phyloP scores from a whole-genome alignment of 2,329 filamentous ascomycete genomes.

The Trichoderma gracile region DNA sequence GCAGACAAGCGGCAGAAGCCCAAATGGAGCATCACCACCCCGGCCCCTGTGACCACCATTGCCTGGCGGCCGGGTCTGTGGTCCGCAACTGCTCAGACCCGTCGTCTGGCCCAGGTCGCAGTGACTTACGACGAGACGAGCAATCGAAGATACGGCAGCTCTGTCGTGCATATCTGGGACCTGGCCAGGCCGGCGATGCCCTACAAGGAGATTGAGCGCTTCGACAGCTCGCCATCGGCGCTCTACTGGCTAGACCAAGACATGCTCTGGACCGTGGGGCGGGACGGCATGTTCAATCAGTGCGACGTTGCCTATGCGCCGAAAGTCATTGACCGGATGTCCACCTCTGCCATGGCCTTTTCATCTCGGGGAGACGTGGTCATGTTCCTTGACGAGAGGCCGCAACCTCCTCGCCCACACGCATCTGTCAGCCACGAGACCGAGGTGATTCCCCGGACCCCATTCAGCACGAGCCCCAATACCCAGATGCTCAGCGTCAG shows the following conservation, averaged over 20 bases:
- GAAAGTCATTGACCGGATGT: slow-evolving; percentile 62
- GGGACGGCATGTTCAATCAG: slow-evolving; percentile 63
- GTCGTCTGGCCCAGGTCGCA: slow-evolving; percentile 61
- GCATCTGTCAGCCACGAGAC: slow-evolving; percentile 41
- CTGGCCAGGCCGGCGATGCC: slow-evolving; percentile 66
- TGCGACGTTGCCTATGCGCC: slow-evolving; percentile 66
- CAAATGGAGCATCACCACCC: slow-evolving; percentile 61
- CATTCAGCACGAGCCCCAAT: slow-evolving; percentile 52
- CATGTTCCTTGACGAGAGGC: slow-evolving; percentile 62
- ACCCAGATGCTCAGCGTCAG: slow-evolving; percentile 56
- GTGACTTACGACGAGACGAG: slow-evolving; percentile 62
- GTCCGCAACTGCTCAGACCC: slow-evolving; percentile 63
- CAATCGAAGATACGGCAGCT: slow-evolving; percentile 56
- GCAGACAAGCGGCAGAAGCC: slow-evolving; percentile 66
- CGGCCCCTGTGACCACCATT: slow-evolving; percentile 59
- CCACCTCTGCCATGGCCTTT: slow-evolving; percentile 62
- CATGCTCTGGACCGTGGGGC: slow-evolving; percentile 65
- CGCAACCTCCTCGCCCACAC: slow-evolving; percentile 46
- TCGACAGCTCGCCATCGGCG: slow-evolving; percentile 57
- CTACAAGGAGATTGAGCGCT: slow-evolving; percentile 65
- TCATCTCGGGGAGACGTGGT: slow-evolving; percentile 60
- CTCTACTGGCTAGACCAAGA: slow-evolving; percentile 66
- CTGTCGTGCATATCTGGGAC: slow-evolving; percentile 66
- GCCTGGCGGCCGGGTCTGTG: slow-evolving; percentile 66
- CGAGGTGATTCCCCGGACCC: slow-evolving; percentile 41